Evolutionary conservation across 768 basidiomycete species (phyloP).

Genomic region (Podaxis sp.): DNA sequence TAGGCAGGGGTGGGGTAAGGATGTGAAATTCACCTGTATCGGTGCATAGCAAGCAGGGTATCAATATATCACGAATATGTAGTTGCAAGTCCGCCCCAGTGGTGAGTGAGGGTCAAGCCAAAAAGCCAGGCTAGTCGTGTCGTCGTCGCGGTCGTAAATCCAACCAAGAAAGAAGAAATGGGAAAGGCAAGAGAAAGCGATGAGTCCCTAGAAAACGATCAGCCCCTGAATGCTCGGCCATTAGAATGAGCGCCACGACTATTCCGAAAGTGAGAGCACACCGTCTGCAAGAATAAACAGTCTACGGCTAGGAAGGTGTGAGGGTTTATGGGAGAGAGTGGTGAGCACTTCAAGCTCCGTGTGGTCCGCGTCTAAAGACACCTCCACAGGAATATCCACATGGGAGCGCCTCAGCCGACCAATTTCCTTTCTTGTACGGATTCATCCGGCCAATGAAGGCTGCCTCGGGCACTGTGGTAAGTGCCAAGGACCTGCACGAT

Average conservation of each 20-base stretch:
- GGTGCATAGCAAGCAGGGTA: neutral
- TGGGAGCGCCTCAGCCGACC: neutral
- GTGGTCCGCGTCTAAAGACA: neutral
- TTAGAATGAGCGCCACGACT: no score
- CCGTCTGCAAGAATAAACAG: neutral
- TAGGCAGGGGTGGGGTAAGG: neutral
- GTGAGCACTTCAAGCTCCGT: neutral
- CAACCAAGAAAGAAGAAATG: neutral
- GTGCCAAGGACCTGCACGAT: neutral
- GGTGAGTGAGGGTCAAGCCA: neutral
- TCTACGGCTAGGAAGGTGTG: neutral
- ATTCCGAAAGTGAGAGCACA: neutral
- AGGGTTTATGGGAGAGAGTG: neutral
- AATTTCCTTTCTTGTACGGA: neutral
- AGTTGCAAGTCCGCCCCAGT: neutral
- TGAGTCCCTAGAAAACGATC: neutral
- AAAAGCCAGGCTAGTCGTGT: neutral
- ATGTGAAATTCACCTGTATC: conserved; percentile 17
- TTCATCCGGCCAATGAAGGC: neutral
- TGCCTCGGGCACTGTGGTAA: neutral
- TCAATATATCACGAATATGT: neutral
- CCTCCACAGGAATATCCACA: neutral
- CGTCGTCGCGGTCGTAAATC: neutral
- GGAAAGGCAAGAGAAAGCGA: neutral
- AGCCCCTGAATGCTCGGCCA: neutral